Evolutionary conservation across 805 yeast species (phyloP), one percentile per base, ranked within the genome.

Genomic region (Zygosaccharomyces lentus): DNA sequence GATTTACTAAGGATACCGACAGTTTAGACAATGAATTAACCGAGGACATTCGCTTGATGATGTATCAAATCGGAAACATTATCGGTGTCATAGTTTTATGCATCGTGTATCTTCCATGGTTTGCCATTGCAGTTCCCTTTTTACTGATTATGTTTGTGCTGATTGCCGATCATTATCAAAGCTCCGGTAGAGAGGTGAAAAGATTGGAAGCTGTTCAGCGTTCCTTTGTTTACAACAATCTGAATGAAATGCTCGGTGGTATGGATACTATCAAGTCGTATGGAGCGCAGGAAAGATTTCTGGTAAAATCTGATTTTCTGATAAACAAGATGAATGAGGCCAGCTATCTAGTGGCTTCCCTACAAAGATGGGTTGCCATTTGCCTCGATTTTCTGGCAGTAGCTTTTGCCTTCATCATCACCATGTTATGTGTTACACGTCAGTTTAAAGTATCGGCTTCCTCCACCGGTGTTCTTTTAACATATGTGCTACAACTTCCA

Each of bases 1-100:
- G 96, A 52, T 88, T 88, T 61, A 87, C 96, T 2, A 87, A 87
- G 56, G 96, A 88, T 64, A 84, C 93, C 0, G 95, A 88, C 61
- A 81, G 82, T 27, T 70, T 87, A 62, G 96, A 88, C 62, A 86
- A 87, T 59, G 91, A 85, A 65, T 64, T 88, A 50, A 74, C 79
- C 23, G 89, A 85, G 64, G 84, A 82, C 58, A 55, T 84, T 34
- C 75, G 93, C 51, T 67, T 82, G 63, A 67, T 84, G 44, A 57
- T 81, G 40, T 77, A 71, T 50, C 78, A 82, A 10, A 45, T 72
- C 23, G 64, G 81, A 19, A 76, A 73, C 56, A 76, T 85, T 45
- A 51, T 76, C 31, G 95, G 93, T 50, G 80, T 83, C 27, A 60
- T 83, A 45, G 74, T 85, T 49, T 73, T 84, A 64, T 79, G 87